Conservation (phyloP, 108 stramenopile genomes). For the Aurantiochytrium sp. region DNA sequence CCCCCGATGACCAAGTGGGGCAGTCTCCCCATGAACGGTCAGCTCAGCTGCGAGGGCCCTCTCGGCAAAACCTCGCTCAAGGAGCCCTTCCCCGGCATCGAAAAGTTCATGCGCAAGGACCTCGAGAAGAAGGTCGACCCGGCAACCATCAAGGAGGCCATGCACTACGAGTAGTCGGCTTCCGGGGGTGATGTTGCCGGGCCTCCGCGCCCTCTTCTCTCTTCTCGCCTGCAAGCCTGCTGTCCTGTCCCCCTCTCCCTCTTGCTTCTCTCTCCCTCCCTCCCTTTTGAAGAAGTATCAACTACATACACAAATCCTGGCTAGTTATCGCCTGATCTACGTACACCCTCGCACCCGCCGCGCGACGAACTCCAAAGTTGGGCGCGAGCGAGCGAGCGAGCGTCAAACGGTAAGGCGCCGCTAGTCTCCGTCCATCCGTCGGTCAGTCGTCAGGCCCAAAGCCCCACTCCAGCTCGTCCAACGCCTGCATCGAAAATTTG, state of each 20-base stretch:
- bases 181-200: neutral
- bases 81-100: slow-evolving; percentile 58
- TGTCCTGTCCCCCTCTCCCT: neutral
- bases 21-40: slow-evolving; percentile 98
- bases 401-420: too few relatives aligned
- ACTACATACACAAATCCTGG: neutral
- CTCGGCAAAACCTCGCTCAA: slow-evolving; percentile 84
- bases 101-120: slow-evolving; percentile 59
- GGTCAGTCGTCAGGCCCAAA: neutral
- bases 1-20: slow-evolving; percentile 97
- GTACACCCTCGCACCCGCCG: too few relatives aligned
- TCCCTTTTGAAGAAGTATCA: too few relatives aligned
- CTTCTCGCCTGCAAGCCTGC: neutral
- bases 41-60: slow-evolving; percentile 98
- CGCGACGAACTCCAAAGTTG: too few relatives aligned
- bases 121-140: slow-evolving; percentile 82
- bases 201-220: neutral
- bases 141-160: slow-evolving; percentile 88
- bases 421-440: too few relatives aligned
- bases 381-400: too few relatives aligned
- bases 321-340: neutral
- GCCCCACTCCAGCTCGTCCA: slow-evolving; percentile 12
- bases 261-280: too few relatives aligned
- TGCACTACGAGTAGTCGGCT: slow-evolving; percentile 70
- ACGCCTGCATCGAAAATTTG: neutral